phyloP scores from a whole-genome alignment of 192 early-diverging fungal species.

The Rhizophagus clarus region DNA sequence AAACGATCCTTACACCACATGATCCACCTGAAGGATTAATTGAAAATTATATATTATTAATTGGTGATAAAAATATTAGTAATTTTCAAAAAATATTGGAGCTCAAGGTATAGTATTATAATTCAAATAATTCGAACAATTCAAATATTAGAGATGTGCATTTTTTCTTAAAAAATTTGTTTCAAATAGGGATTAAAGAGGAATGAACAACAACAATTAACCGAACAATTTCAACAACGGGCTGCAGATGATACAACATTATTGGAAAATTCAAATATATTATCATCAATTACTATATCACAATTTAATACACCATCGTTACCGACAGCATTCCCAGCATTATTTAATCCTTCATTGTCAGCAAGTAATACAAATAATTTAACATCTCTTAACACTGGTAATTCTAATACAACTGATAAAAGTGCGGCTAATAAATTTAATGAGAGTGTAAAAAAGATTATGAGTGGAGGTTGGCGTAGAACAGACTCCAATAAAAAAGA shows the following conservation, averaged over 20 bases:
- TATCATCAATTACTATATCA: slow-evolving; percentile 36
- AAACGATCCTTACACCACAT: slow-evolving; percentile 82
- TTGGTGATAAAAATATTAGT: slow-evolving; percentile 64
- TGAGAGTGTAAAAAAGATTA: slow-evolving; percentile 17
- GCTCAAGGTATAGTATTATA: slow-evolving; percentile 83
- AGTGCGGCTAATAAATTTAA: slow-evolving; percentile 26
- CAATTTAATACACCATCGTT: slow-evolving; percentile 5
- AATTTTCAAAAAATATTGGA: slow-evolving; percentile 83
- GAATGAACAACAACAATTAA: slow-evolving; percentile 57
- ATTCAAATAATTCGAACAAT: background rate
- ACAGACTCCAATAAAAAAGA: slow-evolving; percentile 3
- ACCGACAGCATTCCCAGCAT: slow-evolving; percentile 11
- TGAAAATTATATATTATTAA: slow-evolving; percentile 87
- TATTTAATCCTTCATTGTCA: background rate
- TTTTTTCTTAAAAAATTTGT: background rate
- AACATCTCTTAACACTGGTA: background rate
- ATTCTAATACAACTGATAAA: background rate
- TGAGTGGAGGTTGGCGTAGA: background rate
- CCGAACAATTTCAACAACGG: slow-evolving; percentile 56
- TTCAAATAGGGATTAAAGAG: slow-evolving; percentile 53
- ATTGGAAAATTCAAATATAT: slow-evolving; percentile 46
- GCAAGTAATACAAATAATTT: background rate
- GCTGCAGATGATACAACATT: slow-evolving; percentile 43
- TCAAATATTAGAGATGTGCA: background rate
- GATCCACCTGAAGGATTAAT: slow-evolving; percentile 85